Evolutionary conservation across 2,329 filamentous ascomycete species (phyloP), one percentile per base, ranked within the genome.

Genomic region (Drechslerella coelobrocha): DNA sequence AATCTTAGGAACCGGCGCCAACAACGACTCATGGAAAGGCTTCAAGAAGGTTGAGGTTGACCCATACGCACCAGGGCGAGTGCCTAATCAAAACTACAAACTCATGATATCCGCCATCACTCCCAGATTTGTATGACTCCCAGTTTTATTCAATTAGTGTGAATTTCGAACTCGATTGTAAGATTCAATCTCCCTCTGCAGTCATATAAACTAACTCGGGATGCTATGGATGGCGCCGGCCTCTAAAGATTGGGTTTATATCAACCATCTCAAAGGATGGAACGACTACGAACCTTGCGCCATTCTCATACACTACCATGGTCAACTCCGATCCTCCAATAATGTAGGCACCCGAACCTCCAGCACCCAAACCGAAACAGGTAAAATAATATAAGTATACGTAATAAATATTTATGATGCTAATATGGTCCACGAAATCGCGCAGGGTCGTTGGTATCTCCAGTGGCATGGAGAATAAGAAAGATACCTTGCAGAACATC

Each of bases 291-390:
- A 97, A 97, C 79, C 83, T 97, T 1, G 91, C 92, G 0, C 92
- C 92, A 0, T 96, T 94, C 79, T 89, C 86, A 77, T 97, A 94
- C 81, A 91, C 92, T 78, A 89, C 91, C 78, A 79, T 96, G 72
- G 83, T 96, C 74, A 87, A 86, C 78, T 89, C 94, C 78, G 92
- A 97, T 77, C 93, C 92, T 2, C 92, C 92, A 0, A 82, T 95
- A 45, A 95, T 97, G 78, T 84, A 53, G 14, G 47, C 24, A 0
- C 10, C n/a, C 1, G 26, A 26, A 10, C 12, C 7, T 17, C 14
- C 29, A n/a, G n/a, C 23, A 23, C 26, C 24, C 5, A 12, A 8
- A 7, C 23, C 8, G 41, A 43, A 8, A 21, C 0, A 27, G 4
- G 31, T 29, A 10, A 17, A 43, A 47, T 1, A 31, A 43, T 27